A percentile compares a stretch with the other conserved stretches of the same genome.
phyloP scores from a whole-genome alignment of 139 green algal species.

The Monoraphidium neglectum region DNA sequence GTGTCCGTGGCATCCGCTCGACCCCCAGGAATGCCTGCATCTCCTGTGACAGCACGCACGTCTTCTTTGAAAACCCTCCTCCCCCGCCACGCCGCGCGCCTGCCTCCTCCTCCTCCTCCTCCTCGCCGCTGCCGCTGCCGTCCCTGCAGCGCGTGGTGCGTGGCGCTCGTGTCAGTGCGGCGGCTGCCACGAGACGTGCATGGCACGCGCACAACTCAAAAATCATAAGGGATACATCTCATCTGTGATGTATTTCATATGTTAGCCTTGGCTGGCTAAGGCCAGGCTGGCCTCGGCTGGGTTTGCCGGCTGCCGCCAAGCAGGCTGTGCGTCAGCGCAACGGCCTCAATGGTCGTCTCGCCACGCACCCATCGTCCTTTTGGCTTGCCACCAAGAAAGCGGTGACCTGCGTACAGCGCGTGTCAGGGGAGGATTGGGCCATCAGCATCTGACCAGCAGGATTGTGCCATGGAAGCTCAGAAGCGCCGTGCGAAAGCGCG shows the following conservation, averaged over 20 bases:
- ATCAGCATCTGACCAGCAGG: not conserved
- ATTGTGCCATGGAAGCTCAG: not conserved
- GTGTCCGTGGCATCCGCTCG: conserved; percentile 43
- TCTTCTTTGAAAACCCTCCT: conserved; percentile 1
- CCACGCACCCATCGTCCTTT: conserved; percentile 26
- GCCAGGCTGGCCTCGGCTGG: not conserved
- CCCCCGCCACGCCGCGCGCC: not conserved
- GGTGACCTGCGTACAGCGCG: conserved; percentile 29
- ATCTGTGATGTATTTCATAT: not conserved
- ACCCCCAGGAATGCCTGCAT: conserved; percentile 63
- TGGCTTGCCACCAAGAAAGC: conserved; percentile 28
- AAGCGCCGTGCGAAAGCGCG: no score
- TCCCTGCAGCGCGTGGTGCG: not conserved
- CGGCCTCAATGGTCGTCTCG: not conserved
- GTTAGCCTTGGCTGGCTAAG: not conserved
- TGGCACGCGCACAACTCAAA: not conserved
- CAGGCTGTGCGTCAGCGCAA: not conserved
- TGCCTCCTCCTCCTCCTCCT: not conserved
- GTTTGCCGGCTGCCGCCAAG: not conserved
- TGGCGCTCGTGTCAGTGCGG: not conserved
- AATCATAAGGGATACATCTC: not conserved
- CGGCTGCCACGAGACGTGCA: not conserved
- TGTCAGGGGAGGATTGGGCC: not conserved
- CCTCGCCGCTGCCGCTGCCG: no score
- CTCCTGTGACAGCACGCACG: conserved; percentile 44